These are phyloP conservation scores for Papilionanthe hybrid DNA, from an alignment of 116 monocot genomes.

Conservation along the genomic window DNA sequence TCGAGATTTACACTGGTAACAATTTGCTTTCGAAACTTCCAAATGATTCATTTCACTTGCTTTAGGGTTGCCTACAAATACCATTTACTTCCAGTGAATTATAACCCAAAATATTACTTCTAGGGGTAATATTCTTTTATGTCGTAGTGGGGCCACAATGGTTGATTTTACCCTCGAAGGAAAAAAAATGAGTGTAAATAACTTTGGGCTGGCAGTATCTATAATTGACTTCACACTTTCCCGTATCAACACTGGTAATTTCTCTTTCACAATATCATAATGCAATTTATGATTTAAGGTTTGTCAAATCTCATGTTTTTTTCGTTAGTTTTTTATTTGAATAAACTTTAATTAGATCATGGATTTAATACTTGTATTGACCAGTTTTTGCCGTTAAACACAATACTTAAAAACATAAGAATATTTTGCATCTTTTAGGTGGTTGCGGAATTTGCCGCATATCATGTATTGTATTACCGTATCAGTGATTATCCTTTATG, in stretches of 20 bases:
- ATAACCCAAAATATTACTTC: constrained; percentile 6
- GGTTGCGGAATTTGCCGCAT: background rate
- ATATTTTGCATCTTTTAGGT: background rate
- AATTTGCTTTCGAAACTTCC: background rate
- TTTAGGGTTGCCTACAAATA: constrained; percentile 5
- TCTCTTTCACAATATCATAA: background rate
- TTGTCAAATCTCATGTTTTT: background rate
- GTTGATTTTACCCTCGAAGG: constrained; percentile 58
- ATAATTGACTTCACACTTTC: constrained; percentile 98
- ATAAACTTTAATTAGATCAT: background rate
- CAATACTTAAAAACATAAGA: background rate
- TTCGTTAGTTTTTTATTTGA: background rate
- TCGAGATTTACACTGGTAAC: constrained; percentile 89
- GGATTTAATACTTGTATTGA: too few species aligned
- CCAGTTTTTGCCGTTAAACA: background rate
- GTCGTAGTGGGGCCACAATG: constrained; percentile 30
- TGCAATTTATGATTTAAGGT: background rate
- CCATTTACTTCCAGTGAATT: background rate
- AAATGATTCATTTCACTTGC: background rate
- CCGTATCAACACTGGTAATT: constrained; percentile 77
- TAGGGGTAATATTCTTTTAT: constrained; percentile 96
- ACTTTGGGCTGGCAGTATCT: constrained; percentile 65
- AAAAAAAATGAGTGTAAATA: constrained; percentile 42
- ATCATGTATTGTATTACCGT: background rate
- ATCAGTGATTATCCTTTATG: background rate